A percentile compares a stretch with the other conserved stretches of the same genome.
phyloP scores from a whole-genome alignment of 192 early-diverging fungal species.

The Coemansia erecta region DNA sequence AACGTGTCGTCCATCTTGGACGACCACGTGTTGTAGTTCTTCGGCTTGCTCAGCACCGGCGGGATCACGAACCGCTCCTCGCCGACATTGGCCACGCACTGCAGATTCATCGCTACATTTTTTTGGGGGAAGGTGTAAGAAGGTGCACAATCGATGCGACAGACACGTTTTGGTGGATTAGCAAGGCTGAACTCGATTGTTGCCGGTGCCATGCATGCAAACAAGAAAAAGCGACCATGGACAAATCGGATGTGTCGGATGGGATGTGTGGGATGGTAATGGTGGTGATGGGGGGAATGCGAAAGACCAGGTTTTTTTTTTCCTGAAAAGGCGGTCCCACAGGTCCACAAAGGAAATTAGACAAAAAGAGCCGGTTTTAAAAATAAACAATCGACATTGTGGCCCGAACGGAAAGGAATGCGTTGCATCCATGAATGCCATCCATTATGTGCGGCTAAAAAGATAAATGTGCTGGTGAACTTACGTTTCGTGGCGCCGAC shows the following conservation, averaged over 20 bases:
- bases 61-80: constrained; percentile 50
- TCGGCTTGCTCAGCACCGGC: constrained; percentile 35
- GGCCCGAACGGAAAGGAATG: background rate
- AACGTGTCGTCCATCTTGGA: constrained; percentile 52
- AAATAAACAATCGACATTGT: background rate
- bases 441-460: background rate
- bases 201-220: too few species aligned
- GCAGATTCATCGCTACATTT: constrained; percentile 41
- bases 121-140: background rate
- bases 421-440: too few species aligned
- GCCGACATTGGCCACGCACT: constrained; percentile 47
- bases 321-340: too few species aligned
- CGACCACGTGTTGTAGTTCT: constrained; percentile 39
- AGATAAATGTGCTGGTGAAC: background rate
- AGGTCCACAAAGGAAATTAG: background rate
- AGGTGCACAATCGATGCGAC: background rate
- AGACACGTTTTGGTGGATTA: background rate
- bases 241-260: too few species aligned
- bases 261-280: too few species aligned
- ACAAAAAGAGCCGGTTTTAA: background rate
- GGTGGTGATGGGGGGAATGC: too few species aligned
- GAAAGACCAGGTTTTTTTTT: too few species aligned
- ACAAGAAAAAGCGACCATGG: too few species aligned
- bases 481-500: constrained; percentile 25
- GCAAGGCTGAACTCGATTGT: background rate